These are phyloP conservation scores for Sarocladiaceae sp. DNA, from an alignment of 2,329 filamentous ascomycete species.

Conservation along the genomic window DNA sequence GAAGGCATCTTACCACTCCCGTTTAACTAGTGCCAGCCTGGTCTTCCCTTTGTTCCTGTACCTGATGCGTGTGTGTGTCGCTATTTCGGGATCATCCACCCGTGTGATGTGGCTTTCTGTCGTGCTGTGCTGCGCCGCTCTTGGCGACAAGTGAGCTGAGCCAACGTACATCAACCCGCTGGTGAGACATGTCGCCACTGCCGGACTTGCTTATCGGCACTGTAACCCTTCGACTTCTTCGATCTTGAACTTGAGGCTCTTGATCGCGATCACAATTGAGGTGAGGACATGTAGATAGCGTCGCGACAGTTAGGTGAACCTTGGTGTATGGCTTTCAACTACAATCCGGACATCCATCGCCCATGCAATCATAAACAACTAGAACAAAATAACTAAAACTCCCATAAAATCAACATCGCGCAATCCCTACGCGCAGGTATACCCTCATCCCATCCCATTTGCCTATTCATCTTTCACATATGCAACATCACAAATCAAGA, in stretches of 20 bases:
- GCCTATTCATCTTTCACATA: slow-evolving; percentile 4
- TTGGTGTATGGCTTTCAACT: slow-evolving; percentile 2
- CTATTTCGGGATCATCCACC: neutral
- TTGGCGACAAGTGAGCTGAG: neutral
- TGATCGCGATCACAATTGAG: neutral
- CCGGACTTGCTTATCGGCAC: neutral
- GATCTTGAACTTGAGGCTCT: too few species aligned
- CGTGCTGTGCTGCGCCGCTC: slow-evolving; percentile 5
- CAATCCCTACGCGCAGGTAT: slow-evolving; percentile 2
- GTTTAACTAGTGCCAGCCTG: too few species aligned
- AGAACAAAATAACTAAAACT: neutral
- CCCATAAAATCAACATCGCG: neutral
- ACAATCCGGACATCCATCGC: neutral
- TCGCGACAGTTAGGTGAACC: neutral
- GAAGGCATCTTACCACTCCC: too few species aligned
- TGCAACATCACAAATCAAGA: neutral
- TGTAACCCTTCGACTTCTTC: too few species aligned
- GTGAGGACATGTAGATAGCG: neutral
- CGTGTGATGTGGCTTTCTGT: too few species aligned
- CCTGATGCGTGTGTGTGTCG: neutral
- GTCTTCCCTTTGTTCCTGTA: neutral
- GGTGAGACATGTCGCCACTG: too few species aligned
- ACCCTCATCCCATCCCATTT: neutral
- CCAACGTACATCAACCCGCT: too few species aligned
- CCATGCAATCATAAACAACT: neutral